Conservation (phyloP, 768 basidiomycete genomes). For the Lactarius evosmus region DNA sequence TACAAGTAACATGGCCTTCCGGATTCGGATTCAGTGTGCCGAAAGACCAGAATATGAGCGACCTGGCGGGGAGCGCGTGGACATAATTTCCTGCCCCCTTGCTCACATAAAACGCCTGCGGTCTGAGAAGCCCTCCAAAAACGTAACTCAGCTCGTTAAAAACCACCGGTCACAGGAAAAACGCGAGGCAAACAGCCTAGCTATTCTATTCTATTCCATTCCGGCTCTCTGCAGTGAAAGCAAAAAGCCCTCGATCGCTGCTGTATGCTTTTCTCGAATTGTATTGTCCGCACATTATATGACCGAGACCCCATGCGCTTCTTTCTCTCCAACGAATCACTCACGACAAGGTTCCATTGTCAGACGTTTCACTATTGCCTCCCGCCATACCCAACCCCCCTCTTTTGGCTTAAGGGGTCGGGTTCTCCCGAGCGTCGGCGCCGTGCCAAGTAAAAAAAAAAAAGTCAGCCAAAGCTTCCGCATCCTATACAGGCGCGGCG, state of each 20-base stretch:
- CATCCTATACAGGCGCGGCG: not conserved
- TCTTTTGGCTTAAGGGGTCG: not conserved
- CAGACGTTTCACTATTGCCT: not conserved
- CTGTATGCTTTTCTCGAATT: not conserved
- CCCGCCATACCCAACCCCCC: too few relatives aligned
- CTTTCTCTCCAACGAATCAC: too few relatives aligned
- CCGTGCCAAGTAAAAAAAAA: not conserved
- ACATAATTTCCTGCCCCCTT: not conserved
- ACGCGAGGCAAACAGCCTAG: not conserved
- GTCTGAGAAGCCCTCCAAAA: not conserved
- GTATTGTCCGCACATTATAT: not conserved
- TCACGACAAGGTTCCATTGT: not conserved
- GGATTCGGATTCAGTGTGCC: not conserved
- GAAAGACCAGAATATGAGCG: not conserved
- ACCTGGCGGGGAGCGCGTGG: conserved; percentile 1
- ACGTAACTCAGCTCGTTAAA: conserved; percentile 2
- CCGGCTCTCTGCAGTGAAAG: not conserved
- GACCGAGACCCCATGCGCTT: not conserved
- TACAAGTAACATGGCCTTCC: not conserved
- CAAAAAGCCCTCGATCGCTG: not conserved
- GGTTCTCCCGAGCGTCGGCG: not conserved
- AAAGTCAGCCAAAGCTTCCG: not conserved
- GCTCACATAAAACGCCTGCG: conserved; percentile 1
- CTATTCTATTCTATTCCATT: too few relatives aligned
- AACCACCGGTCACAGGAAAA: not conserved